Conservation (phyloP, 768 basidiomycete species). For the Mycena olivaceomarginata region DNA sequence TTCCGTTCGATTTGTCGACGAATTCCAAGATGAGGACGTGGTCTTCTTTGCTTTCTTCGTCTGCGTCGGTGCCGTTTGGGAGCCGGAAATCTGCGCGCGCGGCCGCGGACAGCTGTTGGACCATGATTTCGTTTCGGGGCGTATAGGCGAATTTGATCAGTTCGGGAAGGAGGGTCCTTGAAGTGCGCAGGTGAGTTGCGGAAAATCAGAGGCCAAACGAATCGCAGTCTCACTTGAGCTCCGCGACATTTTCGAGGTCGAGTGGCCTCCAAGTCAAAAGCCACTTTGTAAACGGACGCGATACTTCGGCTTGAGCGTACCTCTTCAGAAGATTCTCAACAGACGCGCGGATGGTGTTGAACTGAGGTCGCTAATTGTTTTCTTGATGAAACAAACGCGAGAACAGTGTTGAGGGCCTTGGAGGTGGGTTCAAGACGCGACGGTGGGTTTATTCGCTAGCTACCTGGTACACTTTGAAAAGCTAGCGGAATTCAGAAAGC, state of each 20-base stretch:
- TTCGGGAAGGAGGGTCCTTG: constrained; percentile 88
- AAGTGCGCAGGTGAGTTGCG: constrained; percentile 6
- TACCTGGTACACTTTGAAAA: constrained; percentile 67
- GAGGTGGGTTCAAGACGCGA: neutral
- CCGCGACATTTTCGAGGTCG: constrained; percentile 85
- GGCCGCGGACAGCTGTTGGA: constrained; percentile 56
- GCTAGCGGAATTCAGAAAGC: constrained; percentile 35
- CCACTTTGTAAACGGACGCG: constrained; percentile 16
- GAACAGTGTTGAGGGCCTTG: constrained; percentile 92
- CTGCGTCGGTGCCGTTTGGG: constrained; percentile 52
- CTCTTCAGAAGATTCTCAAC: constrained; percentile 87
- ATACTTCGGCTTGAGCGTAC: constrained; percentile 58
- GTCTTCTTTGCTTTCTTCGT: constrained; percentile 58
- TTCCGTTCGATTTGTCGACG: constrained; percentile 58
- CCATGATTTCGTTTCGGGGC: constrained; percentile 75
- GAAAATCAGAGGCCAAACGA: neutral
- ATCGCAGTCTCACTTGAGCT: constrained; percentile 81
- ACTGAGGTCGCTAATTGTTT: constrained; percentile 89
- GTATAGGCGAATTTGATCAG: constrained; percentile 90
- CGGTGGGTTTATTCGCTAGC: constrained; percentile 27
- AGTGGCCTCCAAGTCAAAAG: constrained; percentile 73
- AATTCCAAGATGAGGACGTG: constrained; percentile 70
- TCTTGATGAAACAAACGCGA: constrained; percentile 90
- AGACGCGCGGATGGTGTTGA: constrained; percentile 83
- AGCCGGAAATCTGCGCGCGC: constrained; percentile 56